Evolutionary conservation across 331 rosid species (phyloP), one percentile per base, ranked within the genome.

Genomic region (Pyrus hybrid): DNA sequence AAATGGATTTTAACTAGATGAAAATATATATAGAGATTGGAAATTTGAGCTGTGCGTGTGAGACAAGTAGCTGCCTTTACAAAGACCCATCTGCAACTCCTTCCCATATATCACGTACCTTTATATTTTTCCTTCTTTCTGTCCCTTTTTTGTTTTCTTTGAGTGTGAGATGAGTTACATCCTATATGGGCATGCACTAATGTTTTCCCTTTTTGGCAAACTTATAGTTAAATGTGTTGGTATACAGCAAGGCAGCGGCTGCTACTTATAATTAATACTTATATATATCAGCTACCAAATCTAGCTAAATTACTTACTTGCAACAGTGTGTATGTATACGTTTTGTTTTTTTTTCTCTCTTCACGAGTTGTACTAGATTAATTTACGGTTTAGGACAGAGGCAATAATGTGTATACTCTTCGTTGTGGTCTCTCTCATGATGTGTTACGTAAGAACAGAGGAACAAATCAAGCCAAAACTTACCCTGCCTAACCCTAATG

Each of bases 31-130:
- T 29, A 17, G 63, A 68, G 61, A 64, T 74, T 14, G 78, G 72
- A 64, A 63, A 71, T 82, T n/a, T n/a, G 83, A 85, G 89, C 81
- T 86, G 87, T 70, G 79, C 67, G 54, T 67, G 29, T 35, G 79
- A 73, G 63, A 79, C 71, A 68, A 82, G 70, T 75, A 78, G 83
- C 86, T 83, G 81, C 76, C 18, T 64, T 16, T 58, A 69, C 25
- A 75, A 67, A 79, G 70, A 76, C 81, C 78, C 68, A 72, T 74
- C 73, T 73, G 73, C 74, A 68, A 41, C 77, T 49, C 60, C 73
- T 37, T 73, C 70, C 63, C 70, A 43, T 60, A 71, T 76, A 43
- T 80, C 83, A 83, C 83, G 81, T 69, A 77, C 64, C 65, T 51
- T 1, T 58, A 21, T 22, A 23, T 49, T n/a, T 25, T 16, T 56